Evolutionary conservation across 225 moss, liverwort and hornwort species (phyloP), one percentile per base, ranked within the genome.

Genomic region (Bryoerythrophyllum caledonicum): DNA sequence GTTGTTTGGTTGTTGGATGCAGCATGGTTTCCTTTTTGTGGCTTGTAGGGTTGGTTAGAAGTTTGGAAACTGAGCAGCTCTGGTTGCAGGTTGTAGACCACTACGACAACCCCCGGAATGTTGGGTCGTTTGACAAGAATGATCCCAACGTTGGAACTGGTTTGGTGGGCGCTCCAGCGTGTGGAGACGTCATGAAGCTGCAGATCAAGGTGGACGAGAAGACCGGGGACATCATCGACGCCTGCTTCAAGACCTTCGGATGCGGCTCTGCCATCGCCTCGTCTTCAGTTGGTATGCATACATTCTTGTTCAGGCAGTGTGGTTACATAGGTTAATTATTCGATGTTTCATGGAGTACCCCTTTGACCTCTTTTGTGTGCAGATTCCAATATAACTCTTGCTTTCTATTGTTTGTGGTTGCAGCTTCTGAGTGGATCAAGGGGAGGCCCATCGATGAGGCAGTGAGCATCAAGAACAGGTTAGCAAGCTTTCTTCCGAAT

Each of bases 401-500:
- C 48, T 48, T 59, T 55, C 40, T 11, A 21, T 48, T 8, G 32
- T 65, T 65, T 72, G 65, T 60, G 76, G 28, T 84, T 76, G 74
- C 87, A 96, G 96, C 96, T 68, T 94, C 96, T 32, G 94, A 97
- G 82, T 97, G 96, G 96, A 91, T 97, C 59, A 97, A 97, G 83
- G 96, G 96, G 21, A 94, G 81, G 80, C 86, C 90, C 25, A 86
- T 97, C 91, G 94, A 91, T 60, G 89, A 93, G 62, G 94, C 94
- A 38, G 77, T 91, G 65, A 83, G 80, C 34, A 94, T 97, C 75
- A 97, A 86, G 83, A 97, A 97, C 68, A 96, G 91, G 95, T 95
- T 20, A 84, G 77, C 65, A 60, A 63, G 21, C 51, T 52, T n/a
- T n/a, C 34, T 62, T 8, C 7, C 60, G 32, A 41, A 40, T 19